phyloP scores from a whole-genome alignment of 257 asterid species.

The Mitragyna speciosa region DNA sequence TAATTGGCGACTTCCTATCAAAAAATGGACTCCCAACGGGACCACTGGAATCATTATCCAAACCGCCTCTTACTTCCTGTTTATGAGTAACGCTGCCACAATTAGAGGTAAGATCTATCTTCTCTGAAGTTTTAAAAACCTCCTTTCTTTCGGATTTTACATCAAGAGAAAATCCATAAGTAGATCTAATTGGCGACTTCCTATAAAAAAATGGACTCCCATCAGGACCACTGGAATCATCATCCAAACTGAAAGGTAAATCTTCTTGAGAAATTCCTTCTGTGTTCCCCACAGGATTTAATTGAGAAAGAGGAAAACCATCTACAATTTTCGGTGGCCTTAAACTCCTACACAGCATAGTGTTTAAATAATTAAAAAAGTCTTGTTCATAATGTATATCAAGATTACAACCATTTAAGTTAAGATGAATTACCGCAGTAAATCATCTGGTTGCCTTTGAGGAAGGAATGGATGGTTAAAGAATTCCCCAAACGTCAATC shows the following conservation, averaged over 20 bases:
- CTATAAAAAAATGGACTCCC: conserved; percentile 49
- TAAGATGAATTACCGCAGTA: conserved; percentile 46
- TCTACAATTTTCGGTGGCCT: conserved; percentile 45
- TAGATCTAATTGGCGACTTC: conserved; percentile 47
- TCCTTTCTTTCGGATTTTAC: conserved; percentile 47
- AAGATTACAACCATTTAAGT: conserved; percentile 21
- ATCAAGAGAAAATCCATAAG: conserved; percentile 65
- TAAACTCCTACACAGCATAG: conserved; percentile 41
- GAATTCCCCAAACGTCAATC: conserved; percentile 88
- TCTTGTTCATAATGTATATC: conserved; percentile 1
- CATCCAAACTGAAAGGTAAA: conserved; percentile 71
- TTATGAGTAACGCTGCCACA: conserved; percentile 29
- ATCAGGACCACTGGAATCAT: conserved; percentile 52
- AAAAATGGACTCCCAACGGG: conserved; percentile 53
- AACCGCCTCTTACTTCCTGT: conserved; percentile 38
- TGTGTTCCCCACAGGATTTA: conserved; percentile 28
- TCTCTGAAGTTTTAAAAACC: conserved; percentile 33
- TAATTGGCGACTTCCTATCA: conserved; percentile 45
- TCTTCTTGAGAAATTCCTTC: conserved; percentile 62
- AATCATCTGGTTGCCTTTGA: conserved; percentile 50
- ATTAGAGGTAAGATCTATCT: conserved; percentile 32
- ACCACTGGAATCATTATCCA: too few species aligned
- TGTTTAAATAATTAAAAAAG: neutral
- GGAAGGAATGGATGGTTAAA: conserved; percentile 87
- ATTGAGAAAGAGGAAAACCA: conserved; percentile 46